Base-by-base conservation (phyloP, 805 yeast genomes). In the Saturnispora bothae region DNA sequence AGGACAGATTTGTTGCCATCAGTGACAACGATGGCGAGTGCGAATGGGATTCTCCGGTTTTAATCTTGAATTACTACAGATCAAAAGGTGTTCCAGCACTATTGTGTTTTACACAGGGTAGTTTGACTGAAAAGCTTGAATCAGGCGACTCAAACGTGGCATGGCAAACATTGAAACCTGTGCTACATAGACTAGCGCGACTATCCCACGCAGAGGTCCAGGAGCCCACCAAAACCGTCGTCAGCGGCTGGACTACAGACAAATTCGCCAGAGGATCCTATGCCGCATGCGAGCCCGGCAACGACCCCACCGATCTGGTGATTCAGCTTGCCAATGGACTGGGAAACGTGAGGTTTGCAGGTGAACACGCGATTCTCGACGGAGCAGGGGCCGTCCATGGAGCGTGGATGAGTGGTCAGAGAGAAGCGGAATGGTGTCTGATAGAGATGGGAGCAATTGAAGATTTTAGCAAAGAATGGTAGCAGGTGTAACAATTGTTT, bases 341-440 rank as follows among this genome's bases (percentile, higher is more conserved):
- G 16, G 75, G 68, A 10, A 63, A 66, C 7, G 59, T 86, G 3
- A 64, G 95, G 31, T 86, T 86, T 64, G 95, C 95, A 0, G 96
- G 96, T 6, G 96, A 86, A 52, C 95, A 86, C 54, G 81, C 95
- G 0, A 73, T 76, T 17, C 60, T 73, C 47, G 95, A 84, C 47
- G 95, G 94, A 6, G 81, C 85, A 13, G 96, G 96, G 0, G 86
- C 95, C 48, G 92, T 81, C 4, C 94, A 86, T 53, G 96, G 95
- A 0, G 95, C 95, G 0, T 84, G 83, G 74, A 63, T 65, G 43
- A 79, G 89, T 50, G 96, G 62, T 2, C 42, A 38, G 18, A 44
- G 60, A n/a, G 61, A 57, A 40, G 55, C 60, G 1, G 33, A 42
- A n/a, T 33, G 43, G 29, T 41, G 57, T 13, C 26, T 57, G 14